Evolutionary conservation across 352 stramenopile species (phyloP), one percentile per base, ranked within the genome.

Genomic region (Globisporangium canariense): DNA sequence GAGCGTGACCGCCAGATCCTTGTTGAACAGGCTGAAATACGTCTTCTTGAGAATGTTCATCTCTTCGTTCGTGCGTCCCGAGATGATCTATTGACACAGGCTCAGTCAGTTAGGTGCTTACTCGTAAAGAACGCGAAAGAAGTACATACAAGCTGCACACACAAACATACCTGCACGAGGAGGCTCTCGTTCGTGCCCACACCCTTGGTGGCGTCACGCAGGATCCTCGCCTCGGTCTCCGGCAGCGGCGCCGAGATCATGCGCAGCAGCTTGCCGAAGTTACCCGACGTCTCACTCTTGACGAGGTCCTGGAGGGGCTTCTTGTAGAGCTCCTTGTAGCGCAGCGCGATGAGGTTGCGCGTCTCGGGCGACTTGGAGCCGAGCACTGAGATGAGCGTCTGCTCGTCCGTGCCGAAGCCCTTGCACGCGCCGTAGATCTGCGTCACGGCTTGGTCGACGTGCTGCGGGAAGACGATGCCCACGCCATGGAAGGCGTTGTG

Each of bases 51-150:
- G 74, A 68, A 91, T 78, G 34, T 74, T 75, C 32, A 93, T 65
- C 67, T 93, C 85, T 40, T 89, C 75, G 54, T 87, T 86, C n/a
- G 79, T 87, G 68, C 84, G 80, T n/a, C 82, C 82, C 34, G 88
- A 50, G 13, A 93, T 40, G 34, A 40, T 11, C 34, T 34, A 40
- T 18, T 6, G 11, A 2, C 8, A 40, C 34, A 40, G 11, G 34
- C 8, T 40, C 34, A 40, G 11, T 40, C 34, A 40, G 7, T 36
- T 9, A 16, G 5, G 11, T 6, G 13, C 13, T 9, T 54, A 22
- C 3, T 3, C 4, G 25, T 54, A 36, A 10, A 32, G 11, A 4
- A 32, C 7, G 34, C 1, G 11, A 5, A 20, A 32, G 20, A 18
- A 32, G 6, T 7, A 70, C 69, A 55, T 79, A 79, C 11, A 88